These are phyloP conservation scores for Elsinoe perseae DNA, from an alignment of 2,329 filamentous ascomycete species.

Conservation along the genomic window DNA sequence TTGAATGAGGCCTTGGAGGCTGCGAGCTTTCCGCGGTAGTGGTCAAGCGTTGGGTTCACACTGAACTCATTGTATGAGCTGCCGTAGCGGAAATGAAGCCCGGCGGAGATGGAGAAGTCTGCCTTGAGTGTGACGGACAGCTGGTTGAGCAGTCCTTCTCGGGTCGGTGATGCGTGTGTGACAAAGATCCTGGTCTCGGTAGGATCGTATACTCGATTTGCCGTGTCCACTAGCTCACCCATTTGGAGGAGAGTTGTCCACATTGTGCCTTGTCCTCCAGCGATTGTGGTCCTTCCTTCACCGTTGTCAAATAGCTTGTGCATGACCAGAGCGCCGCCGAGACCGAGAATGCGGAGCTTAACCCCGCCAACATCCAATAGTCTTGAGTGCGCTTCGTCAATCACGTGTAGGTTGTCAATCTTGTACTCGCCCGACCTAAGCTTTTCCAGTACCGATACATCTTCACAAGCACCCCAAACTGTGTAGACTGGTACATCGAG, in stretches of 20 bases:
- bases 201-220: slow-evolving; percentile 95
- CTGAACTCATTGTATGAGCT: slow-evolving; percentile 99
- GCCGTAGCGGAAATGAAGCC: slow-evolving; percentile 95
- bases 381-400: slow-evolving; percentile 95
- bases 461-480: slow-evolving; percentile 97
- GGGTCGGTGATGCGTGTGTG: slow-evolving; percentile 91
- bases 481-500: slow-evolving; percentile 97
- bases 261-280: slow-evolving; percentile 97
- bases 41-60: slow-evolving; percentile 93
- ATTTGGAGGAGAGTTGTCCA: slow-evolving; percentile 98
- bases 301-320: slow-evolving; percentile 99
- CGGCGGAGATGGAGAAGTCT: slow-evolving; percentile 95
- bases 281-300: slow-evolving; percentile 94
- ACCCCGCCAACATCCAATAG: slow-evolving; percentile 90
- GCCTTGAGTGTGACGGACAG: slow-evolving; percentile 95
- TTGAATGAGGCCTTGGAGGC: slow-evolving; percentile 98
- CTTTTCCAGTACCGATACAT: slow-evolving; percentile 94
- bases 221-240: slow-evolving; percentile 95
- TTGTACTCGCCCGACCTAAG: slow-evolving; percentile 98
- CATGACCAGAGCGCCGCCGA: slow-evolving; percentile 97
- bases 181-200: slow-evolving; percentile 95
- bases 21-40: slow-evolving; percentile 96
- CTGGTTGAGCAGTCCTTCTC: slow-evolving; percentile 94
- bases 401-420: slow-evolving; percentile 93
- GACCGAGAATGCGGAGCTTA: slow-evolving; percentile 84